Conservation (phyloP, 2,329 filamentous ascomycete species). For the Fusarium sterilihyphosum region DNA sequence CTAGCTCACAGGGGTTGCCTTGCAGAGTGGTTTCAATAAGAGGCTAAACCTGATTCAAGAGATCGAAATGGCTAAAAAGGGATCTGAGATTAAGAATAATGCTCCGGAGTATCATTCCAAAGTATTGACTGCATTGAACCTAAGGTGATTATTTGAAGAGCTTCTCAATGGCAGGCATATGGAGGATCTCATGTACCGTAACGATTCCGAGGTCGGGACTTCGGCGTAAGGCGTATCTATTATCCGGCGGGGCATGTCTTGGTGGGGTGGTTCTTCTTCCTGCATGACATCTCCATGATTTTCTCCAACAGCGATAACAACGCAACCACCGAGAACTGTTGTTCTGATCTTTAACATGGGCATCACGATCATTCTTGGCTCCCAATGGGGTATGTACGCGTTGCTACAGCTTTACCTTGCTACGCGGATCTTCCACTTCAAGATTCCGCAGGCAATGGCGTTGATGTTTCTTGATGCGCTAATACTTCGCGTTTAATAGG, state of each 20-base stretch:
- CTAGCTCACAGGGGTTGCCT: not conserved
- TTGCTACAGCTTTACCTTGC: slow-evolving; percentile 21
- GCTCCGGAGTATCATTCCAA: not conserved
- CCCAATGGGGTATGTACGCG: slow-evolving; percentile 51
- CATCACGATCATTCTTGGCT: slow-evolving; percentile 47
- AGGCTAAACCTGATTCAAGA: not conserved
- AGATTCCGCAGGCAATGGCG: not conserved
- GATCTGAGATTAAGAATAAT: not conserved
- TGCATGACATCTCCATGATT: not conserved
- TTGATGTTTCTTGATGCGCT: not conserved
- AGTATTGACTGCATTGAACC: accelerated
- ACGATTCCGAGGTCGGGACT: not conserved
- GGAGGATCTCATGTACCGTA: not conserved
- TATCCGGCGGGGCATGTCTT: not conserved
- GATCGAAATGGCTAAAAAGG: too few relatives aligned
- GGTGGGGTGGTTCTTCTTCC: not conserved
- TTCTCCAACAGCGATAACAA: not conserved
- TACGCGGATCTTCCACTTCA: slow-evolving; percentile 27
- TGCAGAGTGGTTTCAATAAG: not conserved
- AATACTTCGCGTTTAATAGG: not conserved
- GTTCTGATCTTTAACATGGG: not conserved
- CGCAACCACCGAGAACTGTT: not conserved
- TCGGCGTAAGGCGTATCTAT: not conserved
- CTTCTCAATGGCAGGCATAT: not conserved
- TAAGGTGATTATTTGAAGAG: not conserved